Base-by-base conservation (phyloP, 1,139 yeast genomes). In the Candida mesenterica region DNA sequence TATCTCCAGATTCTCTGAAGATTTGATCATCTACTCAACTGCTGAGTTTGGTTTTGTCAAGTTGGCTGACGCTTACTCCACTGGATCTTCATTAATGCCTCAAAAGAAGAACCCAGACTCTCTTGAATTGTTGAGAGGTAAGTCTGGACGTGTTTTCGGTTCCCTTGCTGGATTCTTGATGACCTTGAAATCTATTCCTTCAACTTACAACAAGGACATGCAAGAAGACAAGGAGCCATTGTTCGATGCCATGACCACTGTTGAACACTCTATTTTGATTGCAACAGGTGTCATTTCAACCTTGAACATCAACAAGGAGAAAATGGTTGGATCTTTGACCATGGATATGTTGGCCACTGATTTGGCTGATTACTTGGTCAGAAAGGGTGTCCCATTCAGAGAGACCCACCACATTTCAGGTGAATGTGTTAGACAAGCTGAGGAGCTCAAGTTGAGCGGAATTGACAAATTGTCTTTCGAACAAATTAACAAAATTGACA, bases 321-420 rank as follows among this genome's bases (percentile, higher is more conserved):
- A 73, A 49, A 92, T 92, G 98, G 75, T 73, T 50, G 79, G 75
- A 30, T 94, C 97, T 1, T 75, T 92, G 53, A 90, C 97, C 23
- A 90, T 90, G 96, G 98, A 94, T 62, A 94, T 92, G 98, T 76
- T 92, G 53, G 98, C 98, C 13, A 92, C 99, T 16, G 99, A 92
- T 60, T 75, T 92, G 52, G 99, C 99, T 28, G 99, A 92, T 62
- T 92, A 92, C 63, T 75, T 92, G 49, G 99, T 92, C 38, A 82
- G 97, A 68, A 89, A 84, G 62, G 98, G 98, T 38, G 98, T 92
- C 45, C 98, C 98, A 40, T 92, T 92, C 70, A 87, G 99, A 71
- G 97, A 92, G 67, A 92, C 98, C 2, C 99, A 92, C 62, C 97
- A 92, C 61, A 90, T 92, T 44, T 88, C 97, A 4, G 99, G 99